Evolutionary conservation across 495 filamentous ascomycete genomes (phyloP).

Genomic region (Talaromyces adpressus): DNA sequence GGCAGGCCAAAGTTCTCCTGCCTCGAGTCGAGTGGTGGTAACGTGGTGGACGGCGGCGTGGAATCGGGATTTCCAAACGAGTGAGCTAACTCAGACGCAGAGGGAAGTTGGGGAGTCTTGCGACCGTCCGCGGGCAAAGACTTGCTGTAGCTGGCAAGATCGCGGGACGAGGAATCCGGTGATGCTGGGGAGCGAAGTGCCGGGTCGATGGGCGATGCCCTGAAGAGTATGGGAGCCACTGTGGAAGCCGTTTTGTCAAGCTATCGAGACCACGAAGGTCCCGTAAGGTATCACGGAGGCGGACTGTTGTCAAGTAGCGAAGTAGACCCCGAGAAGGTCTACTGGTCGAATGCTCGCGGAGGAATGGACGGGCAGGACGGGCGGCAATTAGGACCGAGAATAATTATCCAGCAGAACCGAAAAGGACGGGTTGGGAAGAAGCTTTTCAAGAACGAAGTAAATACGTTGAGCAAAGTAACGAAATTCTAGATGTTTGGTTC

Average conservation of each 20-base stretch:
- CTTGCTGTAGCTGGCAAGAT: constrained; percentile 26
- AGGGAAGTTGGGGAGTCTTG: constrained; percentile 10
- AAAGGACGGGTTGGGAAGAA: background rate
- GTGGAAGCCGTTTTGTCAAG: constrained; percentile 32
- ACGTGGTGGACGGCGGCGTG: constrained; percentile 14
- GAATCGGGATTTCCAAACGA: constrained; percentile 1
- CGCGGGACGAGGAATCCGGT: constrained; percentile 32
- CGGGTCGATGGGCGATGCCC: constrained; percentile 53
- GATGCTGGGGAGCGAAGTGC: constrained; percentile 39
- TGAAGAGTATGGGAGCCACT: constrained; percentile 44
- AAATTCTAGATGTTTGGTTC: background rate
- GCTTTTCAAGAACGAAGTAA: background rate
- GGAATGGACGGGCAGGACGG: background rate
- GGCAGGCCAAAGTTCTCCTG: constrained; percentile 19
- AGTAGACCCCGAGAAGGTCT: background rate
- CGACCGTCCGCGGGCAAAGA: constrained; percentile 12
- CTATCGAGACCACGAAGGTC: constrained; percentile 1
- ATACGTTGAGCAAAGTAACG: background rate
- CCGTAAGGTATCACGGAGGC: constrained; percentile 1
- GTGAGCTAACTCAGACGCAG: constrained; percentile 1
- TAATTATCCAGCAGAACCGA: background rate
- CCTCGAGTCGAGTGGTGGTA: constrained; percentile 8
- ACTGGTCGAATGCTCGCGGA: background rate
- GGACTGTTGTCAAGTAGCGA: background rate
- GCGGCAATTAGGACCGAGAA: background rate